Evolutionary conservation across 441 rosid species (phyloP).

Genomic region (Adansonia grandidieri): DNA sequence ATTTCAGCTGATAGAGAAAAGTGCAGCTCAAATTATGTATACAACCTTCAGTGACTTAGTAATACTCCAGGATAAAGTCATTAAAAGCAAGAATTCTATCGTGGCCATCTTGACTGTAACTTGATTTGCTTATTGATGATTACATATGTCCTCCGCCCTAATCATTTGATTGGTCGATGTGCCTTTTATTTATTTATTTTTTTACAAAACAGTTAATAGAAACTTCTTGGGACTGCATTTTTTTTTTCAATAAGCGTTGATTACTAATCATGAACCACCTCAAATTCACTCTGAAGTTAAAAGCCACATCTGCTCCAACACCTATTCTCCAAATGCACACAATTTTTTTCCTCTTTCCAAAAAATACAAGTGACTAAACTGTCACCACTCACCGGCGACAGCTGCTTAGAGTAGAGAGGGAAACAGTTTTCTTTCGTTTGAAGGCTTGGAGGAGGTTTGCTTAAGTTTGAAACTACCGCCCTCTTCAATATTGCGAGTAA

Average conservation of each 20-base stretch:
- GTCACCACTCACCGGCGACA: no score
- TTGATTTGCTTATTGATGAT: neutral
- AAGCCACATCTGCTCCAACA: no score
- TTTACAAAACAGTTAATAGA: slow-evolving; percentile 74
- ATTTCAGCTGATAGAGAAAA: neutral
- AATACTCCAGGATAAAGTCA: slow-evolving; percentile 1
- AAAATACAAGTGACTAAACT: no score
- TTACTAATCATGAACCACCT: neutral
- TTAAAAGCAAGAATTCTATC: neutral
- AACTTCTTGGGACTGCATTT: slow-evolving; percentile 48
- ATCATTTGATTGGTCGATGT: slow-evolving; percentile 22
- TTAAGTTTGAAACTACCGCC: no score
- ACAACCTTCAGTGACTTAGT: neutral
- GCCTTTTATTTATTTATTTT: slow-evolving; percentile 67
- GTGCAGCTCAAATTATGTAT: neutral
- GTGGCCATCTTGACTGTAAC: neutral
- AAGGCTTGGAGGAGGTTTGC: no score
- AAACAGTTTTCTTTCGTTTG: no score
- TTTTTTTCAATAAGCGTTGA: neutral
- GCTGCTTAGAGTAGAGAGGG: no score
- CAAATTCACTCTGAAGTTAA: no score
- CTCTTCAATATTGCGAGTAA: no score
- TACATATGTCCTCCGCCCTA: neutral
- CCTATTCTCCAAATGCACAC: no score
- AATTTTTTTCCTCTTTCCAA: no score